Evolutionary conservation across 345 rosid genomes (phyloP), one percentile per base, ranked within the genome.

Genomic region (Lepidium sativum): DNA sequence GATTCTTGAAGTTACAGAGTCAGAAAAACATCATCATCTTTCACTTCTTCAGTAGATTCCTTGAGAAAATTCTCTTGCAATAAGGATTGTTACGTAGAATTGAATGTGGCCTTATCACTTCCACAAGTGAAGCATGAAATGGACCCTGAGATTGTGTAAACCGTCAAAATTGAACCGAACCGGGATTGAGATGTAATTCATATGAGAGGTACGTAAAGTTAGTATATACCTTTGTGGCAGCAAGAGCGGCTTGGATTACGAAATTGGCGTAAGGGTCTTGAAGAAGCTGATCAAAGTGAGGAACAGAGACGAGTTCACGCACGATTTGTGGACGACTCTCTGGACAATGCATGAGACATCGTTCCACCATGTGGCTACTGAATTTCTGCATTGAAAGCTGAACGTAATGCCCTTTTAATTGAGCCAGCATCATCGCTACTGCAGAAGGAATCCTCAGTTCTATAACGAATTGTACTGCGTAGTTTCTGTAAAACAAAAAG

Each of bases 211-310:
- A n/a, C n/a, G n/a, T n/a, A 12, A 59, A 42, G 27, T 34, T 8
- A 9, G 32, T 34, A 4, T 9, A 49, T 60, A 81, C 84, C 84
- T 81, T 73, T 1, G 84, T 75, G 43, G 68, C 50, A 5, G 62
- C 74, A 54, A 74, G 76, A 40, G 84, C 84, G 14, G 81, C 75
- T 79, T 83, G 87, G n/a, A 83, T 69, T 23, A 83, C 87, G 34
- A 80, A 83, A 47, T 83, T 83, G 20, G 80, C 87, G 40, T 73
- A 76, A 6, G 83, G 84, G 59, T 83, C 84, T 72, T 83, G 87
- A 45, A 81, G 77, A 71, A 81, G 67, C 43, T 74, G 84, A 25
- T 83, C 87, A 6, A 83, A 80, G 60, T 60, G 81, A 52, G 80
- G 49, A 20, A 73, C 72, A 25, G 79, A 76, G 42, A 80, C 66